These are phyloP conservation scores for Globisporangium acanthophoron DNA, from an alignment of 352 stramenopile species.

Conservation along the genomic window DNA sequence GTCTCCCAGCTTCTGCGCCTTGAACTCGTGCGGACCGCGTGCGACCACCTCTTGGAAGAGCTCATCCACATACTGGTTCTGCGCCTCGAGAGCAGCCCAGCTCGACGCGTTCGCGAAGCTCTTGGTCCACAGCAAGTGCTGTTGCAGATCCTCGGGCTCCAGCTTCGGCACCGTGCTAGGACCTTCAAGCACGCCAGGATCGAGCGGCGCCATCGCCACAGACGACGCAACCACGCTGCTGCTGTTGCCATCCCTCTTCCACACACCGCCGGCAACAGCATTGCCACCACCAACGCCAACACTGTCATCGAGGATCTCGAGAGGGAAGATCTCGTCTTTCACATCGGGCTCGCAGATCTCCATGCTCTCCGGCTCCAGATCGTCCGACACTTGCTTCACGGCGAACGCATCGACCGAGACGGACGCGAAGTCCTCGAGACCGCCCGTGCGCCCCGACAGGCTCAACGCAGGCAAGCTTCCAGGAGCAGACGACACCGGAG, in stretches of 20 bases:
- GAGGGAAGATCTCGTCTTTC: constrained; percentile 3
- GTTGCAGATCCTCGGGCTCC: background rate
- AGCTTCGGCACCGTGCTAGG: background rate
- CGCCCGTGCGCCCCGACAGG: constrained; percentile 3
- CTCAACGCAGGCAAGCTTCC: background rate
- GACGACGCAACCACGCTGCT: background rate
- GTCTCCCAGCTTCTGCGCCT: constrained; percentile 9
- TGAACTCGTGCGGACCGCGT: constrained; percentile 27
- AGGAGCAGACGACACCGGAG: background rate
- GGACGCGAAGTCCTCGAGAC: constrained; percentile 9
- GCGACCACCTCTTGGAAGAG: constrained; percentile 14
- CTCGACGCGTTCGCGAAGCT: constrained; percentile 3
- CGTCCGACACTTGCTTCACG: constrained; percentile 6
- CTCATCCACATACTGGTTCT: constrained; percentile 22
- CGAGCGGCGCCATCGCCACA: background rate
- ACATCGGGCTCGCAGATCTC: constrained; percentile 5
- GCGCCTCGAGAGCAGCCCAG: constrained; percentile 9
- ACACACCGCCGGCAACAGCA: background rate
- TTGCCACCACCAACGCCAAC: background rate
- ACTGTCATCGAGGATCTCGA: background rate
- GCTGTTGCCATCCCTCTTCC: background rate
- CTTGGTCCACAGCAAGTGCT: constrained; percentile 15
- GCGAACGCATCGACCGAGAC: constrained; percentile 7
- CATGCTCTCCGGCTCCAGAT: constrained; percentile 10
- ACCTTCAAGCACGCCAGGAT: background rate